Conservation (phyloP, 1,284 basidiomycete species). For the Irpex lacteus region DNA sequence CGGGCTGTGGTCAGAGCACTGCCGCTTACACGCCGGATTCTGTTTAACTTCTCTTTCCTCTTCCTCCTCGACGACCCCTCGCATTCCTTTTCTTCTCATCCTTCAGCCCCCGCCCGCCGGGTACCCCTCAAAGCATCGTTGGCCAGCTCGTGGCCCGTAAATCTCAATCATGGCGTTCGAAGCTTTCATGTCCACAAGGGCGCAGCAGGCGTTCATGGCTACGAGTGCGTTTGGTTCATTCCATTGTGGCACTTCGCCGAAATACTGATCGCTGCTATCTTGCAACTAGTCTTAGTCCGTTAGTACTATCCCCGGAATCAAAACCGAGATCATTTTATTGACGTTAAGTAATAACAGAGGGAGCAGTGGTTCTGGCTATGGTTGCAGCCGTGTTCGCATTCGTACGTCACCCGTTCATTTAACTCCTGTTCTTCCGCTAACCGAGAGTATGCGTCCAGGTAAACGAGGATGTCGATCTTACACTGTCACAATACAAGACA, state of each 20-base stretch:
- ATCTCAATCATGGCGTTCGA: conserved; percentile 58
- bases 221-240: conserved; percentile 46
- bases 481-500: conserved; percentile 55
- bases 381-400: conserved; percentile 38
- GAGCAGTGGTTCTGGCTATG: conserved; percentile 44
- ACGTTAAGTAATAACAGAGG: conserved; percentile 35
- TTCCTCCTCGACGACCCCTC: conserved; percentile 17
- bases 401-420: conserved; percentile 23
- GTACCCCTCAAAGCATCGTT: conserved; percentile 10
- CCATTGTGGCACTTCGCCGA: neutral
- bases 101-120: neutral
- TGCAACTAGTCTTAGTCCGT: conserved; percentile 5
- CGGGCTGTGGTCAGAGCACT: conserved; percentile 1
- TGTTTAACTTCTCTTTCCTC: neutral
- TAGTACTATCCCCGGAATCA: neutral
- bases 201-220: conserved; percentile 62
- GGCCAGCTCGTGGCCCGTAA: conserved; percentile 5
- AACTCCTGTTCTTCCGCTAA: conserved; percentile 4
- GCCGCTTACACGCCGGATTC: neutral
- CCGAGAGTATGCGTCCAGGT: conserved; percentile 40
- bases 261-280: neutral
- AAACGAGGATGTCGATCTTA: conserved; percentile 46
- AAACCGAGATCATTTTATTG: neutral
- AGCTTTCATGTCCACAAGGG: conserved; percentile 60
- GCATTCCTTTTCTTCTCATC: neutral